These are phyloP conservation scores for Scheffersomyces segobiensis DNA, from an alignment of 1,139 yeast species.

Conservation along the genomic window DNA sequence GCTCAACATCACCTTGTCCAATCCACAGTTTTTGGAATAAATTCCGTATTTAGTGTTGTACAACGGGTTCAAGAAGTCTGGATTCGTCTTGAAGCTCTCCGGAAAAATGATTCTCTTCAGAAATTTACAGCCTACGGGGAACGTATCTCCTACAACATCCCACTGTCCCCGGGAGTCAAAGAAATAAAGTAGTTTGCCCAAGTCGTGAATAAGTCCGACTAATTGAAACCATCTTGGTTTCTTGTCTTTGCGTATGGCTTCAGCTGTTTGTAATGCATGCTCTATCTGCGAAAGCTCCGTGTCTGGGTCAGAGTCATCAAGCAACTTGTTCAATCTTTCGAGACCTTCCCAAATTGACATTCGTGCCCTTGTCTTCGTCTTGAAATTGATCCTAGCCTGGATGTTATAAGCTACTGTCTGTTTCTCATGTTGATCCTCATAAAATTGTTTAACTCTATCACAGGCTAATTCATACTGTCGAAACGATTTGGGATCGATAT, in stretches of 20 bases:
- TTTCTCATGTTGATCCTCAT: slow-evolving; percentile 66
- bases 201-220: slow-evolving; percentile 70
- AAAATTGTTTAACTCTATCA: slow-evolving; percentile 66
- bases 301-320: slow-evolving; percentile 76
- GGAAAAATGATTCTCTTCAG: slow-evolving; percentile 61
- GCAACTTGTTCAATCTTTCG: slow-evolving; percentile 57
- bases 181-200: slow-evolving; percentile 68
- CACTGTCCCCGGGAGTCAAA: slow-evolving; percentile 75
- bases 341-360: slow-evolving; percentile 77
- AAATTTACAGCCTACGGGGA: slow-evolving; percentile 71
- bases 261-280: slow-evolving; percentile 77
- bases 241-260: slow-evolving; percentile 65
- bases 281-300: slow-evolving; percentile 74
- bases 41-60: slow-evolving; percentile 69
- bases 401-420: slow-evolving; percentile 75
- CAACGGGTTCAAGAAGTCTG: slow-evolving; percentile 63
- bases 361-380: slow-evolving; percentile 61
- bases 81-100: slow-evolving; percentile 59
- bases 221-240: slow-evolving; percentile 78
- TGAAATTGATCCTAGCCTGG: slow-evolving; percentile 70
- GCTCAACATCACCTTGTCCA: slow-evolving; percentile 69
- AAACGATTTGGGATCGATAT: slow-evolving; percentile 46
- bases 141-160: slow-evolving; percentile 84
- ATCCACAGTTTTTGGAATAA: slow-evolving; percentile 63
- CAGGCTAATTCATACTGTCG: slow-evolving; percentile 72